Conservation (phyloP, 2,329 filamentous ascomycete species). For the Onygenales sp. region DNA sequence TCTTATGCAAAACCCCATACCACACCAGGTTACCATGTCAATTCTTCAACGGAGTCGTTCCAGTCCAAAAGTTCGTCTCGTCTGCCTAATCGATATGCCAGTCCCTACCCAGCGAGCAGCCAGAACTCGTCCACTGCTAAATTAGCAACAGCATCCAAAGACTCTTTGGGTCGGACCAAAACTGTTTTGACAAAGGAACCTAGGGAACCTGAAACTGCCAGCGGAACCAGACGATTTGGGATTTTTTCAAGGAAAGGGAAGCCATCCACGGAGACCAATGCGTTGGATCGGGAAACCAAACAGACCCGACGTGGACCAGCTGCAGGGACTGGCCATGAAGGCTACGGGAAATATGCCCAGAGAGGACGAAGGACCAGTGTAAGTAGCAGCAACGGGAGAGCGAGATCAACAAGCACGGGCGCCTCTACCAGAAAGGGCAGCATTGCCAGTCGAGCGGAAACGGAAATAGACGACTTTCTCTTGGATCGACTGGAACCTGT, state of each 20-base stretch:
- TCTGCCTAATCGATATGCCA: conserved; percentile 14
- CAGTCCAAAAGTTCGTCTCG: conserved; percentile 23
- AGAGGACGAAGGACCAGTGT: conserved; percentile 36
- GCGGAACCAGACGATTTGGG: conserved; percentile 57
- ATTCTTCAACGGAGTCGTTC: conserved; percentile 30
- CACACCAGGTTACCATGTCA: conserved; percentile 20
- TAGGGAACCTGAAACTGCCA: conserved; percentile 20
- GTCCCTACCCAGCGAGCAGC: conserved; percentile 12
- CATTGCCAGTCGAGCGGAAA: conserved; percentile 29
- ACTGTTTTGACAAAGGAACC: conserved; percentile 13
- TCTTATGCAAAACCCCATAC: conserved; percentile 16
- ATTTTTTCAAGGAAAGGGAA: conserved; percentile 69
- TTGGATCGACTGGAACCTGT: conserved; percentile 39
- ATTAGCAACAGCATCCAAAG: not conserved
- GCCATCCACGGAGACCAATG: conserved; percentile 42
- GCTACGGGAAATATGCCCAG: conserved; percentile 40
- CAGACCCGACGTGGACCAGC: conserved; percentile 63
- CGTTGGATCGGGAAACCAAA: conserved; percentile 49
- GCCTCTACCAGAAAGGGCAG: conserved; percentile 33
- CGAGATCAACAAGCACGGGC: conserved; percentile 32
- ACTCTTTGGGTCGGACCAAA: not conserved
- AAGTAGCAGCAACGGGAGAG: conserved; percentile 30
- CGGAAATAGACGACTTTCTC: conserved; percentile 40
- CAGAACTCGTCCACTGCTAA: conserved; percentile 16
- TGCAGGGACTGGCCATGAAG: conserved; percentile 89